Conservation (phyloP, 257 asterid species). For the Nicotiana benthamiana region DNA sequence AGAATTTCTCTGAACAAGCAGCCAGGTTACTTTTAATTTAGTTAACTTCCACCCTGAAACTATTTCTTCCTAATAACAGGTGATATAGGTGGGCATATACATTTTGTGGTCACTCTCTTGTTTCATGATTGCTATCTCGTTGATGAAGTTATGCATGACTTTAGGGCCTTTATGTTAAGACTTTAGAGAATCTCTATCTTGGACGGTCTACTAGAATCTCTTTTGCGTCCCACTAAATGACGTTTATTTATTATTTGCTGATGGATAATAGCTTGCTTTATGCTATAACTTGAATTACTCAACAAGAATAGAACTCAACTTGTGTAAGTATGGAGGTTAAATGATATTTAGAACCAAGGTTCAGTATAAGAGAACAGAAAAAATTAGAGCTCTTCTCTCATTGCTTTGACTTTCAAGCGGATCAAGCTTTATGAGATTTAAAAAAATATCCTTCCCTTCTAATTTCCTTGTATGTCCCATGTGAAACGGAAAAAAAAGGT, state of each 20-base stretch:
- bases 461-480: neutral
- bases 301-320: neutral
- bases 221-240: neutral
- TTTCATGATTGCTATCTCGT: neutral
- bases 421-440: neutral
- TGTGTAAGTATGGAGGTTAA: neutral
- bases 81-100: neutral
- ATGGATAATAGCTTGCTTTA: neutral
- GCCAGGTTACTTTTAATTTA: slow-evolving; percentile 46
- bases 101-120: neutral
- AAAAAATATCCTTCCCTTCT: neutral
- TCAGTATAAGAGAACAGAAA: neutral
- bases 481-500: neutral
- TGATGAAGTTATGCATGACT: neutral
- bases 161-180: neutral
- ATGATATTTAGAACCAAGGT: neutral
- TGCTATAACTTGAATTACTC: neutral
- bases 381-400: neutral
- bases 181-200: neutral
- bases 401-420: neutral
- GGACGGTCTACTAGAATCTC: neutral
- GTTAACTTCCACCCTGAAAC: neutral
- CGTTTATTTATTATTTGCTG: neutral
- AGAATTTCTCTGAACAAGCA: slow-evolving; percentile 63
- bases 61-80: neutral